A percentile compares a stretch with the other conserved stretches of the same genome.
Conservation (phyloP, 2,329 filamentous ascomycete species). For the Dactylellina leptospora region DNA sequence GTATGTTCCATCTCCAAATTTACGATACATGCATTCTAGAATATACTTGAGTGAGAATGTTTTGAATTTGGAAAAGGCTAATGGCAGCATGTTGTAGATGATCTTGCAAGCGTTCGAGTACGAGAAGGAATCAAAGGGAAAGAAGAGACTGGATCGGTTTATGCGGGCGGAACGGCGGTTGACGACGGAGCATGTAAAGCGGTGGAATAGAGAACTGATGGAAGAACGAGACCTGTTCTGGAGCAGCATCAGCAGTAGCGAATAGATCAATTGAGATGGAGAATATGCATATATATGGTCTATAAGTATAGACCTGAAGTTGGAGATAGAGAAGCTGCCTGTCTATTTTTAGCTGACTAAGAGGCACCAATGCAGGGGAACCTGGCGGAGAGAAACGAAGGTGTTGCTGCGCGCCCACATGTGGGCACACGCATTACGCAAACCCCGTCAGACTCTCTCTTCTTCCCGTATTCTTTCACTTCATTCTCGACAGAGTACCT, state of each 20-base stretch:
- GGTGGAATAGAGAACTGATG: constrained; percentile 39
- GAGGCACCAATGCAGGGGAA: not conserved
- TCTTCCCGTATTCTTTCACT: not conserved
- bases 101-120: constrained; percentile 46
- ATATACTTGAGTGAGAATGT: not conserved
- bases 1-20: not conserved
- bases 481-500: too few relatives aligned
- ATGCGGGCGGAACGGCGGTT: constrained; percentile 29
- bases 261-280: not conserved
- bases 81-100: constrained; percentile 20
- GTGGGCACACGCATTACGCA: constrained; percentile 22
- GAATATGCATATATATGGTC: not conserved
- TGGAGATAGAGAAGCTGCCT: not conserved
- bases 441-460: constrained; percentile 7
- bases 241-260: not conserved
- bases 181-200: constrained; percentile 32
- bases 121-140: constrained; percentile 34
- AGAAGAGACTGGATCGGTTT: constrained; percentile 31
- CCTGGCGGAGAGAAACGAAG: not conserved
- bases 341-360: not conserved
- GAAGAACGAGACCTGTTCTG: constrained; percentile 35
- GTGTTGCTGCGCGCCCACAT: constrained; percentile 1
- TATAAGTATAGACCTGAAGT: too few relatives aligned
- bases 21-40: not conserved
- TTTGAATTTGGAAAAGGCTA: not conserved